A percentile compares a stretch with the other conserved stretches of the same genome.
phyloP scores from a whole-genome alignment of 2,329 filamentous ascomycete genomes.

The Monosporascus sp. region DNA sequence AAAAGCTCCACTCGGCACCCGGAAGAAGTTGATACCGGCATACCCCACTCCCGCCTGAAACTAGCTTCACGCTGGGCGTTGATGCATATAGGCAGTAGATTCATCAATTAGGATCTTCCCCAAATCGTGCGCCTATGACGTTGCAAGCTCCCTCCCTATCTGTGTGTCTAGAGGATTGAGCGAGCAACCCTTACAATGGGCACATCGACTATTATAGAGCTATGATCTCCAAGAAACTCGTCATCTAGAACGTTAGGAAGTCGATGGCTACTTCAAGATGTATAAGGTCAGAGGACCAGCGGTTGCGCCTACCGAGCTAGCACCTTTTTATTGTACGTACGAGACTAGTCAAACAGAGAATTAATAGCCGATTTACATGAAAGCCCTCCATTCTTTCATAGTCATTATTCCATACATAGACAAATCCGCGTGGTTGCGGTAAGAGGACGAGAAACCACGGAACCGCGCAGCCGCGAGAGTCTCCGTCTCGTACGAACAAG shows the following conservation, averaged over 20 bases:
- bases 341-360: neutral
- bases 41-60: neutral
- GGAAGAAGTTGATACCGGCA: neutral
- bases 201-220: no score
- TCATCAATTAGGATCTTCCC: neutral
- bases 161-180: no score
- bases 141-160: neutral
- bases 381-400: neutral
- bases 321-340: no score
- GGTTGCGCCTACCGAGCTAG: no score
- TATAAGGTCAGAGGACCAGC: no score
- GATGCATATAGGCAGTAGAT: neutral
- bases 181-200: no score
- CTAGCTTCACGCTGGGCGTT: neutral
- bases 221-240: no score
- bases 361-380: neutral
- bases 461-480: neutral
- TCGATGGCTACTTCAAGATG: no score
- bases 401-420: neutral
- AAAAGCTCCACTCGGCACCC: neutral
- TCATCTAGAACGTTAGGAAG: no score
- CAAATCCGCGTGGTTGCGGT: no score
- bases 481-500: neutral
- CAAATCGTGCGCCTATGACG: neutral
- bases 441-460: neutral